Conservation (phyloP, 306 rosid genomes). For the Dalbergia oliveri region DNA sequence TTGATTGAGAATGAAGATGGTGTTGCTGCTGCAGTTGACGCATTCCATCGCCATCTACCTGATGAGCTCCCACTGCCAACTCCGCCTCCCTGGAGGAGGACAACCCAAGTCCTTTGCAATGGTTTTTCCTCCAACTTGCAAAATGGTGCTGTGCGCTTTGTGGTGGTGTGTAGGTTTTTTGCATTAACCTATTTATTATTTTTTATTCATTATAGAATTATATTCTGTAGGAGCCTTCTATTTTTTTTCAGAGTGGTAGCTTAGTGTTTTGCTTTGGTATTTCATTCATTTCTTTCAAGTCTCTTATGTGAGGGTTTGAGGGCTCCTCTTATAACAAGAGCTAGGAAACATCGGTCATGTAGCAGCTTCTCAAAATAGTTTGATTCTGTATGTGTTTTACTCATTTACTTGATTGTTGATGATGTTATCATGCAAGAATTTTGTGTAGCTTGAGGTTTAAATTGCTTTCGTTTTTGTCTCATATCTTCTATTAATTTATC, state of each 20-base stretch:
- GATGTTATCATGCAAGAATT: conserved; percentile 2
- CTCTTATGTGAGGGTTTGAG: conserved; percentile 28
- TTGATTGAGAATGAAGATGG: conserved; percentile 94
- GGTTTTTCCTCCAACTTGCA: conserved; percentile 70
- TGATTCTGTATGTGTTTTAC: conserved; percentile 9
- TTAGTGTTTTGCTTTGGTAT: conserved; percentile 45
- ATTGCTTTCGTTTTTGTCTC: background rate
- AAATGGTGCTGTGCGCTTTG: conserved; percentile 74
- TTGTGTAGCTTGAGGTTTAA: background rate
- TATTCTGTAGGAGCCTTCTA: conserved; percentile 17
- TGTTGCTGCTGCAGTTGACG: conserved; percentile 85
- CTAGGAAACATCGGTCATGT: conserved; percentile 15
- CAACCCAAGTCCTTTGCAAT: conserved; percentile 57
- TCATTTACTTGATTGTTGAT: conserved; percentile 11
- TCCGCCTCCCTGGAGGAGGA: conserved; percentile 61
- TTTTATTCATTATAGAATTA: conserved; percentile 38
- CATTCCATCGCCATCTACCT: conserved; percentile 91
- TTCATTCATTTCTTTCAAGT: conserved; percentile 64
- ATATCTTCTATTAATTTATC: background rate
- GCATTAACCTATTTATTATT: conserved; percentile 13
- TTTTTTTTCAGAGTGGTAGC: conserved; percentile 22
- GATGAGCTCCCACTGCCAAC: conserved; percentile 74
- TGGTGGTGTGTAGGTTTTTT: conserved; percentile 65
- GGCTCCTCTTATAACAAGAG: background rate
- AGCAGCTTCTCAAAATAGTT: conserved; percentile 13